These are phyloP conservation scores for Silene vulgaris DNA, from an alignment of 179 eudicot genomes.

Conservation along the genomic window DNA sequence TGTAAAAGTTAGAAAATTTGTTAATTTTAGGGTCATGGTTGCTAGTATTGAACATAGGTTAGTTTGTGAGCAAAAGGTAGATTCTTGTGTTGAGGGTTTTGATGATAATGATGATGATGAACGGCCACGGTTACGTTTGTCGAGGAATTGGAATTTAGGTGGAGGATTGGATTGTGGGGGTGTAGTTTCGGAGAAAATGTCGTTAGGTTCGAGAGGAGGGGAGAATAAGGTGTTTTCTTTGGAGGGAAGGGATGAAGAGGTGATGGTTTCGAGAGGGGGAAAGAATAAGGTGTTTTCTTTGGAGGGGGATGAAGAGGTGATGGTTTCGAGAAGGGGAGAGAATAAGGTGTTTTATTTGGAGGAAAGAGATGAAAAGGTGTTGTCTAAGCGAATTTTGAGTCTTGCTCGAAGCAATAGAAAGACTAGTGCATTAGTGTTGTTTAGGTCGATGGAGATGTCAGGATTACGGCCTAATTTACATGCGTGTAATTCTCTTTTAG, in stretches of 20 bases:
- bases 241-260: background rate
- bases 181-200: background rate
- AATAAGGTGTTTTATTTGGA: conserved; percentile 52
- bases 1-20: conserved; percentile 7
- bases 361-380: conserved; percentile 55
- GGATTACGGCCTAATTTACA: conserved; percentile 55
- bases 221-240: background rate
- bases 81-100: conserved; percentile 12
- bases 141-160: background rate
- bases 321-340: conserved; percentile 19
- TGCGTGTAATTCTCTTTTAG: conserved; percentile 77
- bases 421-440: conserved; percentile 63
- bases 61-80: conserved; percentile 6
- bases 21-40: conserved; percentile 19
- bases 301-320: background rate
- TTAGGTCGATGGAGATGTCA: conserved; percentile 55
- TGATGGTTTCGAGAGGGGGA: background rate
- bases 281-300: background rate
- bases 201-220: background rate
- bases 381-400: conserved; percentile 57
- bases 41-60: conserved; percentile 24
- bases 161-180: background rate
- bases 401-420: conserved; percentile 65
- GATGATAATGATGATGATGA: conserved; percentile 2
- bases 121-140: background rate